Conservation (phyloP, 164 flowering plant species). For the Saururus chinensis region DNA sequence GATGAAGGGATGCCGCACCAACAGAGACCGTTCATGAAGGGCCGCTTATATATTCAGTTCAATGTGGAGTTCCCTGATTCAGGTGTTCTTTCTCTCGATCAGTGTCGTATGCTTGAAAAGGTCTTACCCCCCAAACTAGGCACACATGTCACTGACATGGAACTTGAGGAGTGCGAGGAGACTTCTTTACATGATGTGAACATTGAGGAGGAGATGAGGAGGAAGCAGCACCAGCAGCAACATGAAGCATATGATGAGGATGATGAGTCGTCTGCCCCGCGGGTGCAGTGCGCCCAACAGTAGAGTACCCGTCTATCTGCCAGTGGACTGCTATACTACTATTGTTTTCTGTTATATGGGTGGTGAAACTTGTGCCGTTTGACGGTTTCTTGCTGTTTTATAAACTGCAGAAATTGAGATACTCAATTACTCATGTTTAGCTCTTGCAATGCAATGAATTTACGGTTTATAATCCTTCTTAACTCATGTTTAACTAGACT, state of each 20-base stretch:
- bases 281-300: conserved; percentile 72
- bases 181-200: conserved; percentile 54
- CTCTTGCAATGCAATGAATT: background rate
- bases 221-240: conserved; percentile 33
- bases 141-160: conserved; percentile 33
- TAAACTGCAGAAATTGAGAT: background rate
- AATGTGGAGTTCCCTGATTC: conserved; percentile 54
- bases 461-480: background rate
- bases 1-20: conserved; percentile 69
- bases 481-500: too few relatives aligned
- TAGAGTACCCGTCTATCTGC: conserved; percentile 6
- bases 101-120: conserved; percentile 27
- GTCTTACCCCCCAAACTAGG: conserved; percentile 27
- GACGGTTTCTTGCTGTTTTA: background rate
- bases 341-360: background rate
- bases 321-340: too few relatives aligned
- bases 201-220: conserved; percentile 48
- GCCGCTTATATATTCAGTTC: conserved; percentile 46
- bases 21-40: conserved; percentile 57
- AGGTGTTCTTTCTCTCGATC: conserved; percentile 33
- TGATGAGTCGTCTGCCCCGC: conserved; percentile 25
- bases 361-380: background rate
- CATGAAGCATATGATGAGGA: conserved; percentile 52
- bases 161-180: conserved; percentile 55
- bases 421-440: background rate